Evolutionary conservation across 108 stramenopile genomes (phyloP), one percentile per base, ranked within the genome.

Genomic region (Cyclotella distinguenda): DNA sequence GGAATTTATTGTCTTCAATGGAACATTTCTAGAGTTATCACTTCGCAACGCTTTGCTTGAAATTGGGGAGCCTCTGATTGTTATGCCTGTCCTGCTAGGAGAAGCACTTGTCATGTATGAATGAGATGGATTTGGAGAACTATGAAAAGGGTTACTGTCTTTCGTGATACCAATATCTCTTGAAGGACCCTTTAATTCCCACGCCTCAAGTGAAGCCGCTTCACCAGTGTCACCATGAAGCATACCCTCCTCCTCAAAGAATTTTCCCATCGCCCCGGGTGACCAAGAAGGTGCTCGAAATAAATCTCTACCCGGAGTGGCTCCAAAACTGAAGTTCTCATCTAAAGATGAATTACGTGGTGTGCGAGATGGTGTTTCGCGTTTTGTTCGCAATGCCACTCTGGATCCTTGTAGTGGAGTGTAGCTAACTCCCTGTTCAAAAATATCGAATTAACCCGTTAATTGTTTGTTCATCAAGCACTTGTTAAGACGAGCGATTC

Each of bases 61-160:
- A 43, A 78, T 78, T 5, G 77, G 77, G 7, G 77, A 78, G 0
- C 77, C 77, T 48, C 57, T 44, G 38, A 78, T 70, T 0, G 69
- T 34, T 0, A 78, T 49, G 0, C 76, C 68, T 42, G 59, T 57
- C 26, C 51, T 57, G 19, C 43, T 60, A 0, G 68, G 68, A 55
- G 30, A 33, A 3, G 35, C 40, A 42, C 21, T 36, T 15, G 28
- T 19, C 19, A 49, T 56, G 47, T 34, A 48, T 26, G 28, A 43
- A 26, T 39, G 28, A 13, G 49, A n/a, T 16, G 23, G 59, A 27
- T 35, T 12, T 8, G 26, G 39, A 26, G 57, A 9, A 32, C 58
- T 31, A 13, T 18, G 1, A 15, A n/a, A n/a, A 22, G 16, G 26
- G 25, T 28, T 30, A 13, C 33, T 46, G 42, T n/a, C 32, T 26